Evolutionary conservation across 192 early-diverging fungal species (phyloP).

Genomic region (Entophlyctis luteolus): DNA sequence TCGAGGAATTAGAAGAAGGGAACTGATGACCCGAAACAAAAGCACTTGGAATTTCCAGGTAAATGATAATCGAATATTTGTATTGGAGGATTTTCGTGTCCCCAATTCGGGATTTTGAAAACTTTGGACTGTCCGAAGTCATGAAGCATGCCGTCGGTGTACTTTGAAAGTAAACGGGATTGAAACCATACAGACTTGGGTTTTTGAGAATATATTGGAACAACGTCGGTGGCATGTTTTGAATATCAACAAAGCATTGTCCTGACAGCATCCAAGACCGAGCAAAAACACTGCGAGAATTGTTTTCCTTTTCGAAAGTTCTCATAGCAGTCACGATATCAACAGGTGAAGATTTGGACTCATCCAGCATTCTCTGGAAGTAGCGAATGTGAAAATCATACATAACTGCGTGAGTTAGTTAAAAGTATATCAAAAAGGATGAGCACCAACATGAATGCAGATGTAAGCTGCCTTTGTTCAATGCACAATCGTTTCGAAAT

Average conservation of each 20-base stretch:
- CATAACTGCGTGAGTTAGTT: constrained; percentile 28
- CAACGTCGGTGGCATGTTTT: constrained; percentile 28
- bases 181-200: constrained; percentile 46
- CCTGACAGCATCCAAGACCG: constrained; percentile 41
- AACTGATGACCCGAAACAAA: too few relatives aligned
- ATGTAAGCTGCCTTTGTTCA: constrained; percentile 35
- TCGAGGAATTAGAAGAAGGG: too few relatives aligned
- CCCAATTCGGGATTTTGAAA: background rate
- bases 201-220: constrained; percentile 55
- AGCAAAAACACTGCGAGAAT: constrained; percentile 34
- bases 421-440: background rate
- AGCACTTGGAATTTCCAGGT: too few relatives aligned
- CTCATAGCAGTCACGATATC: constrained; percentile 40
- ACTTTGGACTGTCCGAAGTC: constrained; percentile 35
- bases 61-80: too few relatives aligned
- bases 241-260: constrained; percentile 22
- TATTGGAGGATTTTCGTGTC: constrained; percentile 8
- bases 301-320: constrained; percentile 41
- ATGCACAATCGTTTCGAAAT: constrained; percentile 33
- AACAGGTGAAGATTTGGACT: constrained; percentile 14
- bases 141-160: constrained; percentile 38
- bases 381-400: constrained; percentile 54
- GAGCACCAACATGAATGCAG: constrained; percentile 48
- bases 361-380: constrained; percentile 39
- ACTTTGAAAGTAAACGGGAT: constrained; percentile 29